phyloP scores from a whole-genome alignment of 352 stramenopile genomes.

The Globisporangium okanoganense region DNA sequence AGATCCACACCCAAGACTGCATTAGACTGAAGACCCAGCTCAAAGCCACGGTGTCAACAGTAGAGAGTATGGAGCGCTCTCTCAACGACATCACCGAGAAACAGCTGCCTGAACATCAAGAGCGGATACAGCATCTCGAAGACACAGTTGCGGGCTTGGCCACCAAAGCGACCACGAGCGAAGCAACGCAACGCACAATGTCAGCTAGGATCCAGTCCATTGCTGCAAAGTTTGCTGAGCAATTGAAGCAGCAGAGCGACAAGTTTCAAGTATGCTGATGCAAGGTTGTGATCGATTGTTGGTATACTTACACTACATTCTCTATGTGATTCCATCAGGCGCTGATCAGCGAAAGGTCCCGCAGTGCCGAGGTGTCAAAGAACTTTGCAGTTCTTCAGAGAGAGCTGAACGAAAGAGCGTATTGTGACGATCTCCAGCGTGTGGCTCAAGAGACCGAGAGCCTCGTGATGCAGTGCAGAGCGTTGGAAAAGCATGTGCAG shows the following conservation, averaged over 20 bases:
- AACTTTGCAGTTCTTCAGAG: conserved; percentile 14
- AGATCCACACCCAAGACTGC: not conserved
- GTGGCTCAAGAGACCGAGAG: conserved; percentile 5
- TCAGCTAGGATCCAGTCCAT: conserved; percentile 36
- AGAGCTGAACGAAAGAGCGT: conserved; percentile 1
- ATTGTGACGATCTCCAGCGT: conserved; percentile 15
- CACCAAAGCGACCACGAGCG: conserved; percentile 17
- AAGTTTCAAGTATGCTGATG: conserved; percentile 24
- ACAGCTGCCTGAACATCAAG: not conserved
- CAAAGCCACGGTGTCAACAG: too few species aligned
- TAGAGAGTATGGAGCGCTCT: not conserved
- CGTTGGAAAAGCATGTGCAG: conserved; percentile 40
- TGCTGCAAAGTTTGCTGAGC: conserved; percentile 15
- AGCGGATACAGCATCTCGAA: conserved; percentile 20
- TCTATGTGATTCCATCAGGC: conserved; percentile 10
- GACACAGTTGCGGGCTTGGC: conserved; percentile 14
- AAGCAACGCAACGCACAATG: conserved; percentile 26
- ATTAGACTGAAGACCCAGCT: not conserved
- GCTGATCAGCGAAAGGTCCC: conserved; percentile 19
- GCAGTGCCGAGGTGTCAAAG: conserved; percentile 15
- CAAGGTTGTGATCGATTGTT: not conserved
- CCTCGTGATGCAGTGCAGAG: conserved; percentile 12
- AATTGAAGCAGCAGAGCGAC: conserved; percentile 27
- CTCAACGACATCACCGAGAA: not conserved
- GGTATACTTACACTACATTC: not conserved